A percentile compares a stretch with the other conserved stretches of the same genome.
Evolutionary conservation across 2,329 filamentous ascomycete genomes (phyloP).

Genomic region (Colletotrichum limetticola): DNA sequence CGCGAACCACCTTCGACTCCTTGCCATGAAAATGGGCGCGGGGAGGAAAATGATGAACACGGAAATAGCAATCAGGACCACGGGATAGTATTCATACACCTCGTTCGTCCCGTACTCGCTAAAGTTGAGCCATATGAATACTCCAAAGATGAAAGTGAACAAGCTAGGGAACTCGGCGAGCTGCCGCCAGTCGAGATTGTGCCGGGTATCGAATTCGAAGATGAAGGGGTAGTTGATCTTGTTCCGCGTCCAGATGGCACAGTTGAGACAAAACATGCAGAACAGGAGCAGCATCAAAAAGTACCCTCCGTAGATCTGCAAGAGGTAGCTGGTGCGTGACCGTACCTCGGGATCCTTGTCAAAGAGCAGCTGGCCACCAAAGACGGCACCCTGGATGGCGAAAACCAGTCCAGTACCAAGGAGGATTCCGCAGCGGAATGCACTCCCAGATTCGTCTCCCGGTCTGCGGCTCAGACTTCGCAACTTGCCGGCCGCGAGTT

Average conservation of each 20-base stretch:
- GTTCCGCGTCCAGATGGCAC: conserved; percentile 81
- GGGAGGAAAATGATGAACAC: conserved; percentile 80
- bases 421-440: conserved; percentile 72
- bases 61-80: conserved; percentile 79
- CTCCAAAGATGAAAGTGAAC: conserved; percentile 80
- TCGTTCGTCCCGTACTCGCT: conserved; percentile 70
- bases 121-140: conserved; percentile 93
- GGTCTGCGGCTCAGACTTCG: conserved; percentile 74
- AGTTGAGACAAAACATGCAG: conserved; percentile 85
- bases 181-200: conserved; percentile 90
- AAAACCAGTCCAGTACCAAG: conserved; percentile 77
- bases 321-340: conserved; percentile 71
- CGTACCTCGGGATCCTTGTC: conserved; percentile 59
- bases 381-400: conserved; percentile 71
- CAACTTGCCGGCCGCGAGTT: conserved; percentile 88
- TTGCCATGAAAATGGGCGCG: conserved; percentile 76
- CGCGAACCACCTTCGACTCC: conserved; percentile 85
- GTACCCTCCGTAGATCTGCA: conserved; percentile 94
- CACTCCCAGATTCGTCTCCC: conserved; percentile 64
- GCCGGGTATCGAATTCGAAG: conserved; percentile 92
- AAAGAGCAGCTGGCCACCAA: conserved; percentile 65
- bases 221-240: conserved; percentile 98
- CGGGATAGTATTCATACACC: conserved; percentile 88
- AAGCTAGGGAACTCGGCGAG: conserved; percentile 87
- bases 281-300: conserved; percentile 86